A percentile compares a stretch with the other conserved stretches of the same genome.
phyloP scores from a whole-genome alignment of 2,329 filamentous ascomycete genomes.

The Rhynchosporium secalis region DNA sequence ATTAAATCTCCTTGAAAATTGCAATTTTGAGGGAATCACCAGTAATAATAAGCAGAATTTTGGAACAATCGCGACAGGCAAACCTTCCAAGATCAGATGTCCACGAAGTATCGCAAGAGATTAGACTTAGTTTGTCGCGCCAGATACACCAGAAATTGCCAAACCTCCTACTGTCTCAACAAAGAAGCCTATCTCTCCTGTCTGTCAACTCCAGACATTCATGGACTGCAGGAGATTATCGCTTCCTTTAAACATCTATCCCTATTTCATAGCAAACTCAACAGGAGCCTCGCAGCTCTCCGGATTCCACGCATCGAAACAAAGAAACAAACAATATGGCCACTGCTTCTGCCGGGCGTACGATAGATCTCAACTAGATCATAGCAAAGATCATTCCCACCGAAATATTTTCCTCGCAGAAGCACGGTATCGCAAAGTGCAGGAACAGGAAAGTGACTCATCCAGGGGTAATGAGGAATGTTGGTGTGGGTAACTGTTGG shows the following conservation, averaged over 20 bases:
- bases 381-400: conserved; percentile 30
- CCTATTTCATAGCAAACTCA: conserved; percentile 42
- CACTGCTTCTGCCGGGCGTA: conserved; percentile 28
- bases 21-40: no score
- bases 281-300: conserved; percentile 44
- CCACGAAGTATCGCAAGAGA: not conserved
- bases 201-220: conserved; percentile 40
- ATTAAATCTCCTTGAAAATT: no score
- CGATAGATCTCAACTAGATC: conserved; percentile 29
- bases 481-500: conserved; percentile 40
- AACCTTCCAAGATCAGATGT: not conserved
- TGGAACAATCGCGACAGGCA: not conserved
- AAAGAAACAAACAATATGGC: conserved; percentile 42
- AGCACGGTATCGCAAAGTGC: conserved; percentile 41
- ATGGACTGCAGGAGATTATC: conserved; percentile 39
- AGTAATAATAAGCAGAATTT: not conserved
- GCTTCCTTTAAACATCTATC: conserved; percentile 41
- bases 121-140: not conserved
- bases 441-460: conserved; percentile 43
- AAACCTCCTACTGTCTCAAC: not conserved
- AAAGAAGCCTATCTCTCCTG: conserved; percentile 38
- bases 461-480: conserved; percentile 41
- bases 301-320: conserved; percentile 42
- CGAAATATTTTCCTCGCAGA: conserved; percentile 26
- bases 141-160: not conserved